Evolutionary conservation across 176 grass and related monocot genomes (phyloP).

Genomic region (Lolium multiflorum): DNA sequence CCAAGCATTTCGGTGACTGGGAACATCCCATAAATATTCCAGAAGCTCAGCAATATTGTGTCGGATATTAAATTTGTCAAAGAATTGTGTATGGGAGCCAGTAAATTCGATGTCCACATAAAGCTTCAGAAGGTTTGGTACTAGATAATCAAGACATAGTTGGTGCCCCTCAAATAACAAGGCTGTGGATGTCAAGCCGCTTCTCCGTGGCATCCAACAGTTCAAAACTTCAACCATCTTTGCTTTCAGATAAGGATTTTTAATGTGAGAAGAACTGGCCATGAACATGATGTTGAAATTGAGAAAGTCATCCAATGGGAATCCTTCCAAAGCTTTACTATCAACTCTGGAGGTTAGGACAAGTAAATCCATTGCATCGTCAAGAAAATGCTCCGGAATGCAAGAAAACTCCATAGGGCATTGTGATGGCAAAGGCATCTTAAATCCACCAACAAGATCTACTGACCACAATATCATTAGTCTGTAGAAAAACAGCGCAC

Average conservation of each 20-base stretch:
- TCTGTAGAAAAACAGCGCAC: conserved; percentile 90
- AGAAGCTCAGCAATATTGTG: conserved; percentile 98
- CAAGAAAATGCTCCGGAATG: conserved; percentile 95
- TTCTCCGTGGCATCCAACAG: conserved; percentile 86
- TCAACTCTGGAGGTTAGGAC: conserved; percentile 91
- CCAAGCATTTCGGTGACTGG: conserved; percentile 89
- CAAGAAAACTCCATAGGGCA: conserved; percentile 94
- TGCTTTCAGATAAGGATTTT: conserved; percentile 95
- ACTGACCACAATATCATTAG: conserved; percentile 90
- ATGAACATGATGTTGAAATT: conserved; percentile 99
- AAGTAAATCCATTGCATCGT: conserved; percentile 98
- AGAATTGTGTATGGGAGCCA: conserved; percentile 95
- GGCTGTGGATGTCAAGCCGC: conserved; percentile 68
- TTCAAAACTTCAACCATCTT: conserved; percentile 99
- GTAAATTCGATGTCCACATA: conserved; percentile 99
- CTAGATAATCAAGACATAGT: conserved; percentile 84
- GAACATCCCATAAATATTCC: conserved; percentile 93
- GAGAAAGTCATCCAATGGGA: conserved; percentile 85
- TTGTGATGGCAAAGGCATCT: conserved; percentile 92
- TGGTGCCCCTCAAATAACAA: conserved; percentile 94
- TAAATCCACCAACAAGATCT: conserved; percentile 84
- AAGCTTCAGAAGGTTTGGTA: conserved; percentile 91
- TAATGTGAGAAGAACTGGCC: conserved; percentile 85
- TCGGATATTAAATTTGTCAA: conserved; percentile 94
- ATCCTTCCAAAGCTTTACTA: conserved; percentile 75